phyloP scores from a whole-genome alignment of 2,329 filamentous ascomycete species.

The Calycina herbarum region DNA sequence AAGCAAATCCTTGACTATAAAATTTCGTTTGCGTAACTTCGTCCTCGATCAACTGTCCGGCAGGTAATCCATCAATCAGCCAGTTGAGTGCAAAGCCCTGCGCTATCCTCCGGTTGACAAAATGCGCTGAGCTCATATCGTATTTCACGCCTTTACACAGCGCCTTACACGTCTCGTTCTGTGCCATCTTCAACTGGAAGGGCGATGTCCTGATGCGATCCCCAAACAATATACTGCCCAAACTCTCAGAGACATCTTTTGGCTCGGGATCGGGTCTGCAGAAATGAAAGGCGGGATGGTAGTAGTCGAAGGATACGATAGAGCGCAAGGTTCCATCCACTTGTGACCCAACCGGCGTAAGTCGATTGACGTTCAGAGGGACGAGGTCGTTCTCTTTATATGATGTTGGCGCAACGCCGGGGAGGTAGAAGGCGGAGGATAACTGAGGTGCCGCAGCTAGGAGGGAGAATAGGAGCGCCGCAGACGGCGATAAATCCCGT shows the following conservation, averaged over 20 bases:
- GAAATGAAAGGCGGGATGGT: slow-evolving; percentile 83
- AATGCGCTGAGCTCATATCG: slow-evolving; percentile 65
- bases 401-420: slow-evolving; percentile 90
- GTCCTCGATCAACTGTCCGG: slow-evolving; percentile 80
- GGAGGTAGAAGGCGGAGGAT: slow-evolving; percentile 84
- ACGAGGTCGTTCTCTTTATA: slow-evolving; percentile 80
- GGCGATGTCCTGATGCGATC: slow-evolving; percentile 97
- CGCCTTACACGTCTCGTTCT: slow-evolving; percentile 83
- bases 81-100: slow-evolving; percentile 93
- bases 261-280: slow-evolving; percentile 78
- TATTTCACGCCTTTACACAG: slow-evolving; percentile 71
- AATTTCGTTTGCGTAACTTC: slow-evolving; percentile 74
- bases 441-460: slow-evolving; percentile 50
- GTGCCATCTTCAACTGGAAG: slow-evolving; percentile 82
- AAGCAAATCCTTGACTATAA: slow-evolving; percentile 87
- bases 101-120: slow-evolving; percentile 79
- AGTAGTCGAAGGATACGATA: slow-evolving; percentile 97
- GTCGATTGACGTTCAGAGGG: slow-evolving; percentile 87
- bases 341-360: slow-evolving; percentile 79
- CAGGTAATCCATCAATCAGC: slow-evolving; percentile 91
- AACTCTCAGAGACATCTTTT: slow-evolving; percentile 77
- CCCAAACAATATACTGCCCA: slow-evolving; percentile 96
- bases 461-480: slow-evolving; percentile 51
- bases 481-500: slow-evolving; percentile 39
- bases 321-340: slow-evolving; percentile 82